Evolutionary conservation across 257 asterid genomes (phyloP), one percentile per base, ranked within the genome.

Genomic region (Asclepias syriaca): DNA sequence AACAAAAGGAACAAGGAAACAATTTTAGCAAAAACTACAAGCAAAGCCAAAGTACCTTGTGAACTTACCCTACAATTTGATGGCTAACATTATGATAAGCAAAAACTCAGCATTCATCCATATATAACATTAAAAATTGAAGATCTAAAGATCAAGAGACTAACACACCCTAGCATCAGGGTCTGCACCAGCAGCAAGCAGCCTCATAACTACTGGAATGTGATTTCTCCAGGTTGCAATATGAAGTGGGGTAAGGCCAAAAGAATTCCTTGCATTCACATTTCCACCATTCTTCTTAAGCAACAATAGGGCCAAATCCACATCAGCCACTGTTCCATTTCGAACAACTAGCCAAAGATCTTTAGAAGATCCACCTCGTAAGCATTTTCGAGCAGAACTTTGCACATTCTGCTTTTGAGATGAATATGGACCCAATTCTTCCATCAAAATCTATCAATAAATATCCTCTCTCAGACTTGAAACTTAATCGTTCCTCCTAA

Each of bases 141-240:
- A 53, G 75, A 81, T 69, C 37, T 72, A 69, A 68, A 75, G 73
- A 65, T 39, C 75, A 75, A 83, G 72, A 75, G 78, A 50, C 69
- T 73, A 84, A 72, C 83, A 73, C 84, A 95, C 99, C 98, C 98
- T 88, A 56, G 94, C 96, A 85, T 95, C 86, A 77, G 98, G 96
- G 86, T 92, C 99, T 39, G 98, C 98, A 77, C 99, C 98, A 78
- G 97, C 97, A 77, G 86, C 96, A 82, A 95, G 96, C 67, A 95
- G 89, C 84, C 97, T 86, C 77, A 83, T 90, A 72, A 92, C 88
- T 69, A 95, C 80, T 70, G 97, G 98, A 72, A 82, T 67, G 68
- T 95, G 90, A 81, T 95, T 95, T 84, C 97, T 90, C 99, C 99
- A 86, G 65, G 96, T 90, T 53, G 99, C 98, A 48, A 88, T 85